These are phyloP conservation scores for Mucuna pruriens DNA, from an alignment of 306 rosid genomes.

Conservation along the genomic window DNA sequence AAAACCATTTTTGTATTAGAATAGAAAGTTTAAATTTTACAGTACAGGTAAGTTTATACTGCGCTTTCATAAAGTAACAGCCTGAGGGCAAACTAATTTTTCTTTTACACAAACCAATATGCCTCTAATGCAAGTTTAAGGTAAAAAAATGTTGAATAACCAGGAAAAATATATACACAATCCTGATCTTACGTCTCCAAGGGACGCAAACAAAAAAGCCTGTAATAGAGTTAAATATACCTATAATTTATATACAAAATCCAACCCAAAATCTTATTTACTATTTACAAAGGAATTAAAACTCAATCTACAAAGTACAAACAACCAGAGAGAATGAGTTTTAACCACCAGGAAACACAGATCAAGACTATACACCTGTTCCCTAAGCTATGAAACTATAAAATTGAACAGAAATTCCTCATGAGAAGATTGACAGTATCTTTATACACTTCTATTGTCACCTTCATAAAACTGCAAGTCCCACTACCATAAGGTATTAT, in stretches of 20 bases:
- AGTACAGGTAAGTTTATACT: no score
- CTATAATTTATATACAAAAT: conserved; percentile 33
- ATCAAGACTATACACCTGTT: conserved; percentile 17
- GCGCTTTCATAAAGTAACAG: no score
- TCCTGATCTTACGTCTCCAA: conserved; percentile 10
- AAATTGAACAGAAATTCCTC: neutral
- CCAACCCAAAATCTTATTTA: conserved; percentile 40
- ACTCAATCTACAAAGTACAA: neutral
- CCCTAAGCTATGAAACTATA: conserved; percentile 6
- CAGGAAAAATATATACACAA: conserved; percentile 22
- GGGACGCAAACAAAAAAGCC: neutral
- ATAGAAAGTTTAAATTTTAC: no score
- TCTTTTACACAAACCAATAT: neutral
- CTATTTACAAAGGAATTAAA: conserved; percentile 30
- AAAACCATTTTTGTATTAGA: no score
- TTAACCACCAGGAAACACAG: neutral
- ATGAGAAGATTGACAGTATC: conserved; percentile 19
- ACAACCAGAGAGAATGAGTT: conserved; percentile 29
- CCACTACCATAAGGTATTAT: neutral
- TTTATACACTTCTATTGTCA: neutral
- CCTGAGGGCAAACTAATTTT: no score
- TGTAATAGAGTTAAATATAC: conserved; percentile 7
- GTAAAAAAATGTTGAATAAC: neutral
- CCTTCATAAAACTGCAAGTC: conserved; percentile 32
- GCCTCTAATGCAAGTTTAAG: no score